These are phyloP conservation scores for Suillus subluteus DNA, from an alignment of 768 basidiomycete genomes.

Conservation along the genomic window DNA sequence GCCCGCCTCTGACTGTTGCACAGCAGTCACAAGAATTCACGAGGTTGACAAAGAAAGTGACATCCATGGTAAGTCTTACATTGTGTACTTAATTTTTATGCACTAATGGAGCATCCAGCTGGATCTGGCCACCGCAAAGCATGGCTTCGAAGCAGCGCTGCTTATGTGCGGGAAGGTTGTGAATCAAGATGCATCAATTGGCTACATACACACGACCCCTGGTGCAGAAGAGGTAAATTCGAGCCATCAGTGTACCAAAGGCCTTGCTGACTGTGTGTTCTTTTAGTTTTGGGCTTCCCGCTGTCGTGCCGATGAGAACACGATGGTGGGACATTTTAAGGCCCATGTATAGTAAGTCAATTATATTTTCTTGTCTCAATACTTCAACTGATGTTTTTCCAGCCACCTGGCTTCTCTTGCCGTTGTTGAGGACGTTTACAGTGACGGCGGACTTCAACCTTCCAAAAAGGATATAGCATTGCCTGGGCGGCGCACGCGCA, in stretches of 20 bases:
- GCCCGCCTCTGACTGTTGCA: not conserved
- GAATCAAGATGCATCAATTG: constrained; percentile 13
- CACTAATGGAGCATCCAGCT: constrained; percentile 4
- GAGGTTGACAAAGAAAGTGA: not conserved
- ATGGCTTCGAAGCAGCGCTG: constrained; percentile 16
- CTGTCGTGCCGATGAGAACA: not conserved
- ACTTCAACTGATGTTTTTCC: not conserved
- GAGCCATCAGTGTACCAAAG: not conserved
- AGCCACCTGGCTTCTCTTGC: not conserved
- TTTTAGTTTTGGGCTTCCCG: not conserved
- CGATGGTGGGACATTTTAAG: not conserved
- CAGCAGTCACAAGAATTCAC: constrained; percentile 2
- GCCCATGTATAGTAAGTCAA: constrained; percentile 1
- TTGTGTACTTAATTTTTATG: not conserved
- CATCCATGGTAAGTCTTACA: not conserved
- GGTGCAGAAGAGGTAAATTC: not conserved
- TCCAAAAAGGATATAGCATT: not conserved
- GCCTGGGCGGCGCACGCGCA: not conserved
- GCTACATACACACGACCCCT: constrained; percentile 5
- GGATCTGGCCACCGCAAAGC: constrained; percentile 6
- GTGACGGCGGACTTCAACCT: not conserved
- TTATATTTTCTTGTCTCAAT: constrained; percentile 1
- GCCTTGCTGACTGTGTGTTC: not conserved
- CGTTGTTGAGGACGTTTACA: not conserved
- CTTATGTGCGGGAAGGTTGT: constrained; percentile 17